Evolutionary conservation across 352 stramenopile genomes (phyloP), one percentile per base, ranked within the genome.

Genomic region (Pythium scleroteichum): DNA sequence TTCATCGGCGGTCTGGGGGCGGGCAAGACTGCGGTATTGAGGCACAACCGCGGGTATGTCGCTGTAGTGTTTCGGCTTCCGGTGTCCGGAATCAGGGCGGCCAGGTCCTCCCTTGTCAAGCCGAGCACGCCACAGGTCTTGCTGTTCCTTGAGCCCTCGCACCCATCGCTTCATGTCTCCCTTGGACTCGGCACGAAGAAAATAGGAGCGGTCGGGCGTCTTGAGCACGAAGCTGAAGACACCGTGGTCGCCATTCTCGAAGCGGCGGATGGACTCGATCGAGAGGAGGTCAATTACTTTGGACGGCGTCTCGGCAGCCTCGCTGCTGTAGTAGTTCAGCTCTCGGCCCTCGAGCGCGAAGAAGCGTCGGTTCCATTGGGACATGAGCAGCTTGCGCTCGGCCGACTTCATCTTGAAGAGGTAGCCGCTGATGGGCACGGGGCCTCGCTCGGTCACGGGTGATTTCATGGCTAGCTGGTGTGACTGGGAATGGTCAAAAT

Each of bases 101-200:
- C 40, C 49, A 14, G 17, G 27, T 9, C 58, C 52, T 16, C 72
- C 80, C 26, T 82, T 51, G 10, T 66, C 58, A 16, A 71, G 52
- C 53, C 87, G 85, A 29, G 69, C 69, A n/a, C 78, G 81, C 82
- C 84, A 92, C 42, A 95, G 62, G 29, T 93, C 82, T 53, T 95
- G 86, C 64, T 93, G 86, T 39, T 94, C 84, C 33, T 76, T 78
- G 39, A 95, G 82, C 0, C 84, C 82, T 19, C 85, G 81, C 23
- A 93, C 86, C 84, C 84, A 95, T 13, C 83, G 82, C 66, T 93
- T 95, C 82, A 95, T 92, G 71, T 95, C 86, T 41, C 84, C 84
- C 54, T 95, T 92, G 58, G 69, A 83, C 41, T 94, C 84, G 24
- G 86, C 77, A 7, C 85, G 79, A 29, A 95, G 50, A 44, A 95